Conservation (phyloP, 2,329 filamentous ascomycete species). For the Moelleriella libera region DNA sequence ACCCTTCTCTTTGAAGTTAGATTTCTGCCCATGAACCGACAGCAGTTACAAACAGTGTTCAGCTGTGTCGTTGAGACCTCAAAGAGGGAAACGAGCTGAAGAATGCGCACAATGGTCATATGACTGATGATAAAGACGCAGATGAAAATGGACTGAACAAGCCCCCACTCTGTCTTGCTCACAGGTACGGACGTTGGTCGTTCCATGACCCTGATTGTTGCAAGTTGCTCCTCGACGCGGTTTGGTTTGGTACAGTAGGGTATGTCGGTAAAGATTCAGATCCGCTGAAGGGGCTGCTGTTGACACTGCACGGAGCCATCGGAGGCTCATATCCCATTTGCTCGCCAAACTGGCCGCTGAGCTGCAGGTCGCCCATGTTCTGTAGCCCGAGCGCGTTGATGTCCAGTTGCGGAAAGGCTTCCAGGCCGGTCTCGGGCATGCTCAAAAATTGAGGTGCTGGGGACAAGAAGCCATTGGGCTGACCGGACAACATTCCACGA, state of each 20-base stretch:
- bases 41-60: no score
- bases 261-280: conserved; percentile 21
- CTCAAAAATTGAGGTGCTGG: conserved; percentile 11
- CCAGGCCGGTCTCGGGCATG: conserved; percentile 12
- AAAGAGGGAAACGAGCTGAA: no score
- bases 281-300: conserved; percentile 21
- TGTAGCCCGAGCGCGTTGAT: conserved; percentile 19
- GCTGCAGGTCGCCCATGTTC: conserved; percentile 9
- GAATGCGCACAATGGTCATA: no score
- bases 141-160: no score
- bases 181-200: conserved; percentile 10
- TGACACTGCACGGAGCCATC: conserved; percentile 16
- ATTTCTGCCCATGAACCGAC: no score
- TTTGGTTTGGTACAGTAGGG: conserved; percentile 18
- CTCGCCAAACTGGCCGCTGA: conserved; percentile 9
- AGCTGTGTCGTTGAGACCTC: no score
- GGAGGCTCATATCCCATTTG: conserved; percentile 15
- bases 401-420: conserved; percentile 14
- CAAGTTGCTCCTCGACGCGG: conserved; percentile 3
- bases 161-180: not conserved
- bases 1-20: no score
- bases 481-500: conserved; percentile 1
- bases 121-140: no score
- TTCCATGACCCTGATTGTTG: conserved; percentile 8
- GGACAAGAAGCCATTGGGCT: conserved; percentile 11